Percentiles rank a stretch among this genome's conserved stretches.
These are phyloP conservation scores for Penicillium crystallinum DNA, from an alignment of 495 filamentous ascomycete species.

Conservation along the genomic window DNA sequence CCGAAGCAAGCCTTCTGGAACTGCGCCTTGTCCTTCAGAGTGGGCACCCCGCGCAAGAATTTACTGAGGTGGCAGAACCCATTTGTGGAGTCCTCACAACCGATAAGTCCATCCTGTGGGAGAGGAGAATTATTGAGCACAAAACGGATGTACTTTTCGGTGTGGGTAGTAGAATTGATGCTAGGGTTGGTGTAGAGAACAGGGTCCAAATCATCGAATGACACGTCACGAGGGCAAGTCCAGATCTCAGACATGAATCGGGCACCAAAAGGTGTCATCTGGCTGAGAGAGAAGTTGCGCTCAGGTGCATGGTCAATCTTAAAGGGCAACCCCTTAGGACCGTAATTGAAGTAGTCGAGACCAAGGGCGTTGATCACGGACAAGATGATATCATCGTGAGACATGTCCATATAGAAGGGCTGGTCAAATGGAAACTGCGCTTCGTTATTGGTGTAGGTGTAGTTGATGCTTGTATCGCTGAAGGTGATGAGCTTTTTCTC, in stretches of 20 bases:
- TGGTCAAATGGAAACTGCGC: slow-evolving; percentile 47
- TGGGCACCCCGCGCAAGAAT: slow-evolving; percentile 20
- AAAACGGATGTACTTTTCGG: slow-evolving; percentile 26
- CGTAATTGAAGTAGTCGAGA: slow-evolving; percentile 19
- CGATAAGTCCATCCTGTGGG: slow-evolving; percentile 23
- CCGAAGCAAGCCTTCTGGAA: slow-evolving; percentile 29
- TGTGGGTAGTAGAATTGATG: slow-evolving; percentile 1
- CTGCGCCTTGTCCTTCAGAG: slow-evolving; percentile 18
- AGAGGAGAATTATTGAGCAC: slow-evolving; percentile 28
- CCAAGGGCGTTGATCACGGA: slow-evolving; percentile 48
- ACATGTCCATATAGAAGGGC: slow-evolving; percentile 44
- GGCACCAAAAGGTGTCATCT: slow-evolving; percentile 57
- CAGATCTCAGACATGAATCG: slow-evolving; percentile 59
- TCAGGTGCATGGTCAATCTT: slow-evolving; percentile 41
- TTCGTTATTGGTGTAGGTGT: slow-evolving; percentile 44
- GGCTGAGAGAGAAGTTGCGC: slow-evolving; percentile 20
- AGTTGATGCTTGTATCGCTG: slow-evolving; percentile 53
- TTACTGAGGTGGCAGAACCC: slow-evolving; percentile 25
- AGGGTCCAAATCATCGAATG: slow-evolving; percentile 13
- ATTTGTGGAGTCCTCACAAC: slow-evolving; percentile 24
- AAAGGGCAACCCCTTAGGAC: slow-evolving; percentile 36
- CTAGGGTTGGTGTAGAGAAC: slow-evolving; percentile 27
- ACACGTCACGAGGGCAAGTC: slow-evolving; percentile 20
- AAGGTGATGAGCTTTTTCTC: slow-evolving; percentile 46
- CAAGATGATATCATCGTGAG: slow-evolving; percentile 37